Evolutionary conservation across 495 filamentous ascomycete genomes (phyloP).

Genomic region (Glonium stellatum): DNA sequence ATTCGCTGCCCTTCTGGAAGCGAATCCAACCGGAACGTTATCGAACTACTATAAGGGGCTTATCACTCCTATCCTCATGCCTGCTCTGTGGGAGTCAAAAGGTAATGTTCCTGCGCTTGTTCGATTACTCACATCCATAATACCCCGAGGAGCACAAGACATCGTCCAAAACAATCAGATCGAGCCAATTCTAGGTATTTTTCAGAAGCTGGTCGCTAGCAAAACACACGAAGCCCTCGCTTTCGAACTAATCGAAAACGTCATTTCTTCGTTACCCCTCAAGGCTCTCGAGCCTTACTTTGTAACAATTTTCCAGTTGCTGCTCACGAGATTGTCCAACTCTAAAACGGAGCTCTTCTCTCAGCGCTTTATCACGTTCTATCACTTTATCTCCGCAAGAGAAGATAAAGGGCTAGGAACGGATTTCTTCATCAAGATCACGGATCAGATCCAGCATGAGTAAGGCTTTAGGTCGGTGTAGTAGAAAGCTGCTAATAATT

Average conservation of each 20-base stretch:
- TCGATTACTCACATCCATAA: constrained; percentile 73
- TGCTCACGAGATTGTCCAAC: constrained; percentile 74
- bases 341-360: constrained; percentile 74
- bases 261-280: constrained; percentile 63
- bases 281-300: constrained; percentile 73
- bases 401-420: constrained; percentile 71
- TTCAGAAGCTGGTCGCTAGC: constrained; percentile 72
- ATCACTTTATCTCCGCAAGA: constrained; percentile 77
- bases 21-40: constrained; percentile 64
- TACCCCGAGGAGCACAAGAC: constrained; percentile 62
- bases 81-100: constrained; percentile 74
- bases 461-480: constrained; percentile 24
- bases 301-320: constrained; percentile 65
- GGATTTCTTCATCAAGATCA: constrained; percentile 77
- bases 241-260: constrained; percentile 81
- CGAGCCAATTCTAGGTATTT: constrained; percentile 77
- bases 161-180: constrained; percentile 72
- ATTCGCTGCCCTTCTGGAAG: constrained; percentile 79
- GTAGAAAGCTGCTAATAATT: constrained; percentile 3
- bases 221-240: constrained; percentile 72
- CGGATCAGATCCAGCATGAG: constrained; percentile 72
- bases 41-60: constrained; percentile 71
- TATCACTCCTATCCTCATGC: constrained; percentile 65
- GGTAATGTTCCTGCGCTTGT: constrained; percentile 90
- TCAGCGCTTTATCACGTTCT: constrained; percentile 79